Evolutionary conservation across 176 grass and related monocot species (phyloP), one percentile per base, ranked within the genome.

Genomic region (Ensete ventricosum): DNA sequence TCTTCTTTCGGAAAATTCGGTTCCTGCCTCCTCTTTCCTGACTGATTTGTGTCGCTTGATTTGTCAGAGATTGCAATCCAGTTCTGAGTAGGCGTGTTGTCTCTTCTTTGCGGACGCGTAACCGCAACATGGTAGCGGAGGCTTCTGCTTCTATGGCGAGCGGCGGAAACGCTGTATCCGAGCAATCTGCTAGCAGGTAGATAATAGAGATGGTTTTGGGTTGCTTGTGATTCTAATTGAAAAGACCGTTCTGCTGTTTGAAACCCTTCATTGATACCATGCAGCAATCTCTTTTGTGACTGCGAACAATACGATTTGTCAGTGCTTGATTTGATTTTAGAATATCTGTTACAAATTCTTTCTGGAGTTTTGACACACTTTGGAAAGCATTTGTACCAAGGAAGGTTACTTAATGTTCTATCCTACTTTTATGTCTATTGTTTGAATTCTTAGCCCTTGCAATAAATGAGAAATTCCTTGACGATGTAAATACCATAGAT

Each of bases 101-200:
- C 9, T 55, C 21, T 54, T n/a, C 14, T 27, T 66, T 11, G 23
- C 22, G n/a, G 50, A 34, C 62, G 20, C 14, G 26, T 69, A 25
- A 53, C 17, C n/a, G 0, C 14, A 17, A 26, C 73, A n/a, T 67
- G 51, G 64, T 67, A 2, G 9, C 10, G 50, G 50, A 66, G 63
- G 17, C 48, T 54, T 24, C 29, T 2, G 20, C 74, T 50, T 62
- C 76, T 9, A 67, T 68, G 23, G 14, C 63, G 19, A 48, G 67
- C 65, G 5, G 24, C 22, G 43, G 22, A 54, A 16, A 67, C 53
- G 24, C 52, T 78, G 11, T 27, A 68, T 8, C 63, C 55, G 63
- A 63, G 53, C 50, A 78, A 78, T 67, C 64, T 34, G 13, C 10
- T 21, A 23, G 64, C 26, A 24, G 66, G 76, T 67, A 43, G 9